Base-by-base conservation (phyloP, 2,329 filamentous ascomycete genomes). In the Neocatenulostroma microsporum region DNA sequence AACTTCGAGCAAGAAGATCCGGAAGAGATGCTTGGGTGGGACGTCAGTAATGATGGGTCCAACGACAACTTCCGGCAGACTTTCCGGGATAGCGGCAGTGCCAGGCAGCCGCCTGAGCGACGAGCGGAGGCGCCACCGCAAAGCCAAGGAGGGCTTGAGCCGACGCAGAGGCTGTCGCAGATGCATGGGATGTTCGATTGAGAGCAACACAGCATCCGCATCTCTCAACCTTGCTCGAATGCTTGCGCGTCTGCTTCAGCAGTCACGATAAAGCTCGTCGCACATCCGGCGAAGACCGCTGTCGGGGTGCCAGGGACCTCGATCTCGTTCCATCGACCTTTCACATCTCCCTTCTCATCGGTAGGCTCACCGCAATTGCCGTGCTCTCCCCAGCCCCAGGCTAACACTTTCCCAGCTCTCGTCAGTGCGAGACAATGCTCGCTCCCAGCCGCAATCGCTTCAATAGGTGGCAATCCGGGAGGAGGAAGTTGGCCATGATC, bases 381-480 rank as follows among this genome's bases (percentile, higher is more conserved):
- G 63, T 98, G 91, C 62, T 96, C 89, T 2, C 87, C 88, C 91
- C 91, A 98, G 14, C 91, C 91, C 86, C 89, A 96, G 2, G 84
- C 76, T 32, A 93, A 63, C 1, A 94, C 76, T 34, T 80, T 73
- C 2, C 76, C 76, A 42, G 46, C 34, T 14, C 72, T 67, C 8
- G 82, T 78, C 18, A 89, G 61, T 7, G 78, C 84, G 44, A 96
- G 62, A n/a, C 76, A 78, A 60, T 98, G 91, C 61, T 96, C 91
- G 55, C 89, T 95, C 0, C 91, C 91, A 30, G 83, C 75, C 3
- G 84, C 82, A n/a, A 96, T 72, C 17, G 68, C 66, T 8, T 64
- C 62, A 3, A 87, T 53, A 1, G 56, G 54, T 0, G 80, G 79
- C 1, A 93, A 57, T 17, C 67, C 64, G 2, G 62, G 55, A 1